These are phyloP conservation scores for Ilex asprella DNA, from an alignment of 257 asterid species.

Conservation along the genomic window DNA sequence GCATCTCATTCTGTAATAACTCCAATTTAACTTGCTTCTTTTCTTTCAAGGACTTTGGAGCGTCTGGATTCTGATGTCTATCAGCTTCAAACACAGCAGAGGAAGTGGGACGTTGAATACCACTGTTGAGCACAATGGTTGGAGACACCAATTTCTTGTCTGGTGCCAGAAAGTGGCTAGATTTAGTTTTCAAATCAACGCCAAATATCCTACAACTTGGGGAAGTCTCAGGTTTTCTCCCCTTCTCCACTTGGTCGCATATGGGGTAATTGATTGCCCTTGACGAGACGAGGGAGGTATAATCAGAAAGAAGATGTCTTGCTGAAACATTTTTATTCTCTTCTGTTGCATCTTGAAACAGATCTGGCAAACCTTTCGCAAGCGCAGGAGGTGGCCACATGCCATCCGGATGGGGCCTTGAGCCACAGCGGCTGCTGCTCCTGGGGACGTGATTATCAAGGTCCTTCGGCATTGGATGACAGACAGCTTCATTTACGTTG, in stretches of 20 bases:
- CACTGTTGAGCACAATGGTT: constrained; percentile 11
- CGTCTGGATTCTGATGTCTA: constrained; percentile 17
- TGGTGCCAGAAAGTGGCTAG: constrained; percentile 15
- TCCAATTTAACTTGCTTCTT: constrained; percentile 26
- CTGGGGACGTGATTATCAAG: not conserved
- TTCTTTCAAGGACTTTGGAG: constrained; percentile 27
- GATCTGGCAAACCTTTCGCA: constrained; percentile 30
- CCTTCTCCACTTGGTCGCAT: constrained; percentile 29
- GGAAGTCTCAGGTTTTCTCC: constrained; percentile 31
- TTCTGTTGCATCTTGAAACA: constrained; percentile 33
- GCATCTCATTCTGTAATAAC: constrained; percentile 29
- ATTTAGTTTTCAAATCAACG: constrained; percentile 55
- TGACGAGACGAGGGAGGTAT: constrained; percentile 40
- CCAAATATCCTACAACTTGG: constrained; percentile 62
- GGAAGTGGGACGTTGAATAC: not conserved
- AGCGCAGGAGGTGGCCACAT: constrained; percentile 26
- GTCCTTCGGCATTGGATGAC: constrained; percentile 42
- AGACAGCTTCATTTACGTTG: constrained; percentile 31
- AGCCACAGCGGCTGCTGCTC: constrained; percentile 12
- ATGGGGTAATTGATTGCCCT: constrained; percentile 28
- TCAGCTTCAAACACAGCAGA: constrained; percentile 21
- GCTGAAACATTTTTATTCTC: constrained; percentile 27
- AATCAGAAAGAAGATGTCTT: constrained; percentile 25
- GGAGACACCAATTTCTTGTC: constrained; percentile 24
- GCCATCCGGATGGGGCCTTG: constrained; percentile 22